Evolutionary conservation across 2,329 filamentous ascomycete species (phyloP).

Genomic region (Monosporascus sp.): DNA sequence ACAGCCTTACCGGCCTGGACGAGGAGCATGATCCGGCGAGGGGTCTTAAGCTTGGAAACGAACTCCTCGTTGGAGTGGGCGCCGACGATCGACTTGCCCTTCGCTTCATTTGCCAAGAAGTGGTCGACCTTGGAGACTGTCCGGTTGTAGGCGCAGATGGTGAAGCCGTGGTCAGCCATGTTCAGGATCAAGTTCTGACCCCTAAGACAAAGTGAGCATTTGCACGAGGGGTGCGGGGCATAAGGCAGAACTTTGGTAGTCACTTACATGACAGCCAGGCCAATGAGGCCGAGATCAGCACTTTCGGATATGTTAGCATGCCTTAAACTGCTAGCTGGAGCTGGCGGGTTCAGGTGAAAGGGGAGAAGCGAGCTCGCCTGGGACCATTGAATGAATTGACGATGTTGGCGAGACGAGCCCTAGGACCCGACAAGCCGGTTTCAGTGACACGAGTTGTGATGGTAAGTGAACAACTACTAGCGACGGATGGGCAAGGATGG

Average conservation of each 20-base stretch:
- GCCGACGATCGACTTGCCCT: conserved; percentile 93
- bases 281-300: conserved; percentile 88
- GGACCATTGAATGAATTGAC: conserved; percentile 56
- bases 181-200: conserved; percentile 86
- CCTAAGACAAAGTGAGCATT: conserved; percentile 32
- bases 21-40: conserved; percentile 95
- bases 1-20: conserved; percentile 98
- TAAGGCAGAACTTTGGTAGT: conserved; percentile 1
- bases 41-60: conserved; percentile 91
- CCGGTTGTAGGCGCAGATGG: conserved; percentile 96
- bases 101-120: conserved; percentile 86
- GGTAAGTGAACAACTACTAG: conserved; percentile 14
- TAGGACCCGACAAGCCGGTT: conserved; percentile 35
- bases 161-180: conserved; percentile 89
- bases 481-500: not conserved
- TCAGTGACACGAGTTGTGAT: conserved; percentile 26
- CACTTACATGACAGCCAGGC: conserved; percentile 81
- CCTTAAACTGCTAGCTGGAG: conserved; percentile 24
- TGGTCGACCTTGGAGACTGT: conserved; percentile 97
- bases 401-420: conserved; percentile 70
- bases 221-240: conserved; percentile 2
- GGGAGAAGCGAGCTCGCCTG: conserved; percentile 36
- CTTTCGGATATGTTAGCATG: conserved; percentile 58
- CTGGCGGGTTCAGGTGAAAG: conserved; percentile 10
- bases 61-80: conserved; percentile 94